Base-by-base conservation (phyloP, 192 early-diverging fungal genomes). In the Mortierella alpina region DNA sequence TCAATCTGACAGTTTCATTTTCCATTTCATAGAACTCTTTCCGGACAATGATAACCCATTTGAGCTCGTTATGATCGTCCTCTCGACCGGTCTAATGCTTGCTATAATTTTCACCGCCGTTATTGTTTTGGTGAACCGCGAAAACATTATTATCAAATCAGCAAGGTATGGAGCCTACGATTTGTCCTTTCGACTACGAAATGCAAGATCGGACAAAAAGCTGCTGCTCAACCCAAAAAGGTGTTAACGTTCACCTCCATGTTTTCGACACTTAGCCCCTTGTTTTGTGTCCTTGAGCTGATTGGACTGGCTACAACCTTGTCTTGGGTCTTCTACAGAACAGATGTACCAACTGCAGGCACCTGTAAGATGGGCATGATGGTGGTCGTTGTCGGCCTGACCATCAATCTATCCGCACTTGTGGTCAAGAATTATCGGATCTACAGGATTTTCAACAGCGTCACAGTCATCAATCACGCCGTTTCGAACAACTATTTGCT, bases 71-170 rank as follows among this genome's bases (percentile, higher is more conserved):
- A 66, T 78, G 56, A 66, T 63, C n/a, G 31, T 71, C 22, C 20
- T 78, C 15, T 42, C 68, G 1, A 18, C 56, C 11, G 11, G 70
- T 0, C 48, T 78, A 47, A 46, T 60, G 56, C n/a, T 66, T 1
- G 40, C 49, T 2, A 62, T 71, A 11, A 0, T 70, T 15, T 11
- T 8, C 7, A 78, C 75, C n/a, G 63, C 41, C 4, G 14, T 49
- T 4, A 23, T 78, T 66, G 75, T 78, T 8, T 2, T 78, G 39
- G 10, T 59, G 9, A 60, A 60, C 47, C 54, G 68, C 1, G 68
- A 78, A 8, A 71, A 71, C 40, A 78, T 78, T 44, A 70, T 71
- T 20, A 61, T 78, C 41, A 71, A 78, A 40, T 77, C 74, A 41
- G 74, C 74, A 22, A 77, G 74, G 74, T 70, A 75, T 11, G 7